A percentile compares a stretch with the other conserved stretches of the same genome.
phyloP scores from a whole-genome alignment of 352 stramenopile genomes.

The Phytophthora cryptogea region DNA sequence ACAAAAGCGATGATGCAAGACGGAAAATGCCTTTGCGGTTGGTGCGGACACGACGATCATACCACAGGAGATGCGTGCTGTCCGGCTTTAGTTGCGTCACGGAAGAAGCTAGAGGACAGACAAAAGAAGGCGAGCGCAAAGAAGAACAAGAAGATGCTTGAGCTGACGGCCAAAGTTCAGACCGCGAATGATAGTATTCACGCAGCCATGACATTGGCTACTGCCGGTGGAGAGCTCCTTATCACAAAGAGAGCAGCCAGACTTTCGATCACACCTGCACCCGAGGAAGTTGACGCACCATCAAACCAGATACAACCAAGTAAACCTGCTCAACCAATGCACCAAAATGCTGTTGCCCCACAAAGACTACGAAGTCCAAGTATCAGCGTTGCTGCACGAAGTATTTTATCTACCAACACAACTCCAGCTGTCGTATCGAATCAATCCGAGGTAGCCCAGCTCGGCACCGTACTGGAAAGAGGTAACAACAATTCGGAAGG shows the following conservation, averaged over 20 bases:
- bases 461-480: conserved; percentile 4
- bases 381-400: conserved; percentile 44
- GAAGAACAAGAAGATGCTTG: conserved; percentile 35
- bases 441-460: conserved; percentile 20
- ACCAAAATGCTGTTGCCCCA: conserved; percentile 10
- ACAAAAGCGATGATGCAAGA: conserved; percentile 88
- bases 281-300: not conserved
- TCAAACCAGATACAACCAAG: not conserved
- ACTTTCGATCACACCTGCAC: not conserved
- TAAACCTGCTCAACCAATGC: conserved; percentile 12
- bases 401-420: conserved; percentile 33
- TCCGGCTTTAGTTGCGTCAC: conserved; percentile 45
- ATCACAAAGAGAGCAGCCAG: conserved; percentile 9
- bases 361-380: conserved; percentile 31
- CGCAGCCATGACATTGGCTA: not conserved
- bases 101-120: conserved; percentile 52
- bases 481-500: not conserved
- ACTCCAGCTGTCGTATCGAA: conserved; percentile 8
- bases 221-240: conserved; percentile 1
- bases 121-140: conserved; percentile 59
- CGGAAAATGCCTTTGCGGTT: conserved; percentile 79
- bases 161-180: conserved; percentile 44
- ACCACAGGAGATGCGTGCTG: conserved; percentile 66
- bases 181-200: conserved; percentile 43
- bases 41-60: conserved; percentile 76